Conservation (phyloP, 352 stramenopile genomes). For the Phytopythium ostracodes region DNA sequence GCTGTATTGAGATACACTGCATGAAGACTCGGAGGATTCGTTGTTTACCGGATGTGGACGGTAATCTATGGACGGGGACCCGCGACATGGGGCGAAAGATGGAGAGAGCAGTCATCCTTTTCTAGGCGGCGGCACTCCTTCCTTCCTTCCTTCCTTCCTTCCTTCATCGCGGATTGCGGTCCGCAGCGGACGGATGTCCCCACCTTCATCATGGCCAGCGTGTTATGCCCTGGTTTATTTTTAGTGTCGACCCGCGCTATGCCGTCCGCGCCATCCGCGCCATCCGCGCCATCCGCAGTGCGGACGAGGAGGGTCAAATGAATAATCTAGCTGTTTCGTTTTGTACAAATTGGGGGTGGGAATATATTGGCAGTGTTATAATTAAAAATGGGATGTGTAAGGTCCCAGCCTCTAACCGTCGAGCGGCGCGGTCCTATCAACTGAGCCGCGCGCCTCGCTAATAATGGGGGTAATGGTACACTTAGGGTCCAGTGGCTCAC, state of each 20-base stretch:
- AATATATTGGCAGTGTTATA: conserved; percentile 1
- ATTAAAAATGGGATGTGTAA: background rate
- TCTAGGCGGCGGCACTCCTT: background rate
- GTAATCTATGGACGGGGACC: background rate
- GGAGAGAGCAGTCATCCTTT: too few species aligned
- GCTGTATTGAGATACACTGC: background rate
- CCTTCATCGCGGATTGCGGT: too few species aligned
- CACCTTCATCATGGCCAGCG: too few species aligned
- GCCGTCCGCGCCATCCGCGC: too few species aligned
- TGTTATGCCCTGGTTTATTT: too few species aligned
- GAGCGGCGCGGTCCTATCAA: background rate
- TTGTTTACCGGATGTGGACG: background rate
- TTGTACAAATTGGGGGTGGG: background rate
- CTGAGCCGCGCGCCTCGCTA: conserved; percentile 1
- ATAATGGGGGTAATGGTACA: background rate
- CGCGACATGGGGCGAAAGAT: background rate
- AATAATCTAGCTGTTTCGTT: too few species aligned
- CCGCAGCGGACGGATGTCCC: too few species aligned
- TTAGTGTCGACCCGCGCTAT: too few species aligned
- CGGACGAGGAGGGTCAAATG: background rate
- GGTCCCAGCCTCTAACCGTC: background rate
- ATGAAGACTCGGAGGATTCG: background rate
- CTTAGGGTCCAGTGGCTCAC: background rate
- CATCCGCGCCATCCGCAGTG: too few species aligned
- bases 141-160: background rate